Conservation (phyloP, 2,329 filamentous ascomycete species). For the Claviceps pusilla region DNA sequence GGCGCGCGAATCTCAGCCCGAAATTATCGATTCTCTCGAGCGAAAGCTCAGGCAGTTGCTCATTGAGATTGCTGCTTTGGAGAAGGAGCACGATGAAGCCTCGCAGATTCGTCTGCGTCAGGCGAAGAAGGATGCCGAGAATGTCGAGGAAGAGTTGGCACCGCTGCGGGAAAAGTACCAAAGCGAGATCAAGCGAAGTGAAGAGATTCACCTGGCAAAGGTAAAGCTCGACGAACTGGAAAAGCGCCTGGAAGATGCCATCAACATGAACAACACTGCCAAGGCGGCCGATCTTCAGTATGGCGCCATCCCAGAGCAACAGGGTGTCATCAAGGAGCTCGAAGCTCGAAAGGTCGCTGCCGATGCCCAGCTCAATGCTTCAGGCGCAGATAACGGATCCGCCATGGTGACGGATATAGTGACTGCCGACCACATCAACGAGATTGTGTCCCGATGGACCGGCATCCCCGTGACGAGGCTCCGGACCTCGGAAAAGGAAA, state of each 20-base stretch:
- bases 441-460: conserved; percentile 95
- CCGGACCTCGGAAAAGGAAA: conserved; percentile 92
- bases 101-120: conserved; percentile 69
- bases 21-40: conserved; percentile 88
- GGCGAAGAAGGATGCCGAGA: conserved; percentile 81
- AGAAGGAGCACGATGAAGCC: conserved; percentile 87
- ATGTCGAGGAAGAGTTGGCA: conserved; percentile 82
- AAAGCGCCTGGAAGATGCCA: conserved; percentile 87
- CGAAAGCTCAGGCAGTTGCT: conserved; percentile 78
- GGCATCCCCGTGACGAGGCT: conserved; percentile 91
- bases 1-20: conserved; percentile 87
- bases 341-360: conserved; percentile 67
- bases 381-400: conserved; percentile 42
- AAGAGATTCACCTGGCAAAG: conserved; percentile 86
- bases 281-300: conserved; percentile 91
- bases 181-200: conserved; percentile 77
- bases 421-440: conserved; percentile 95
- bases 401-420: conserved; percentile 85
- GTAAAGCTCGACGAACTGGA: conserved; percentile 84
- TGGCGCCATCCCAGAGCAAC: conserved; percentile 90
- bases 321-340: conserved; percentile 61
- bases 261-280: conserved; percentile 67
- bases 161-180: conserved; percentile 93
- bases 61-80: conserved; percentile 92
- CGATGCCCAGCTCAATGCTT: conserved; percentile 52